Conservation (phyloP, 2,329 filamentous ascomycete species). For the Ophiostoma novo-ulmi region DNA sequence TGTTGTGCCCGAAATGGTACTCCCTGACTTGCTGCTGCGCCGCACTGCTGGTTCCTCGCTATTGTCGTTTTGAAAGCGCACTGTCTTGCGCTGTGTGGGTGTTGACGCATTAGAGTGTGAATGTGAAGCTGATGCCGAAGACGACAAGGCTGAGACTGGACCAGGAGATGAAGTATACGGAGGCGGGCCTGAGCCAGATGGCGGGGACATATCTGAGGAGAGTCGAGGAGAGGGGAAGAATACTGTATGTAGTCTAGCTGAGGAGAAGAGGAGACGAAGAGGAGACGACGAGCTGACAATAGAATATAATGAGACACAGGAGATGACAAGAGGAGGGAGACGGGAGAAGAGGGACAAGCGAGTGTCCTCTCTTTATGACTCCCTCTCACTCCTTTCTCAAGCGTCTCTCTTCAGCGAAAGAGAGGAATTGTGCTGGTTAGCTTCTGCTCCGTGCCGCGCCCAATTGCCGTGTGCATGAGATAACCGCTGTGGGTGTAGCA, state of each 20-base stretch:
- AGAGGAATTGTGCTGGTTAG: background rate
- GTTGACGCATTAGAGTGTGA: background rate
- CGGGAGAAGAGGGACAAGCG: constrained; percentile 24
- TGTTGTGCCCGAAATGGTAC: background rate
- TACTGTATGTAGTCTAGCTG: constrained; percentile 17
- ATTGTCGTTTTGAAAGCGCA: constrained; percentile 25
- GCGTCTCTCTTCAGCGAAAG: background rate
- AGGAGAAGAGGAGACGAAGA: no score
- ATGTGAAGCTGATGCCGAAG: background rate
- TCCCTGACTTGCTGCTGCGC: background rate
- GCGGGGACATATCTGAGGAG: constrained; percentile 22
- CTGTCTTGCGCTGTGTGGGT: constrained; percentile 25
- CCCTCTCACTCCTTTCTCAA: constrained; percentile 22
- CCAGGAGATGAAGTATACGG: constrained; percentile 16
- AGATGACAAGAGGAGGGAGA: constrained; percentile 20
- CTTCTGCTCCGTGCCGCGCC: background rate
- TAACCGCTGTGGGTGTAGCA: background rate
- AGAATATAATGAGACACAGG: background rate
- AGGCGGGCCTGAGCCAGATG: constrained; percentile 18
- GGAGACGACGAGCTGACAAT: background rate
- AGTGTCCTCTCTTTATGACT: constrained; percentile 24
- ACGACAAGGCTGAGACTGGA: background rate
- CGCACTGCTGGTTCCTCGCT: background rate
- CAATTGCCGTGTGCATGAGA: background rate
- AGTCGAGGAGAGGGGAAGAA: background rate